Conservation (phyloP, 495 filamentous ascomycete genomes). For the Annulohypoxylon moriforme region DNA sequence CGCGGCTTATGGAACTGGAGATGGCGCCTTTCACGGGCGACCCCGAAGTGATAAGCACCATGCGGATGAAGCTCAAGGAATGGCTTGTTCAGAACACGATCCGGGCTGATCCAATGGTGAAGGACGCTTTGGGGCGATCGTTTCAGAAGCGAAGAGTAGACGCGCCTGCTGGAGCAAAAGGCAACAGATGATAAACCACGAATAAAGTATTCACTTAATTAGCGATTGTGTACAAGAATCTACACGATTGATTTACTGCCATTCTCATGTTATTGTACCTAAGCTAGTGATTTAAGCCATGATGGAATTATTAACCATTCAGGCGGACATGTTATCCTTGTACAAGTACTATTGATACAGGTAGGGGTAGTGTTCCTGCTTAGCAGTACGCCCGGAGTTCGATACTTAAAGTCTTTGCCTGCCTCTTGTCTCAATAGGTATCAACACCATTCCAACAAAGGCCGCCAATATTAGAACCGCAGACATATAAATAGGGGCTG, state of each 20-base stretch:
- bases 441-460: constrained; percentile 67
- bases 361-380: neutral
- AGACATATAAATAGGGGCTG: constrained; percentile 77
- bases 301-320: neutral
- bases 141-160: constrained; percentile 67
- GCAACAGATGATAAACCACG: constrained; percentile 53
- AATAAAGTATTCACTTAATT: constrained; percentile 9
- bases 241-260: constrained; percentile 8
- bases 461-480: constrained; percentile 76
- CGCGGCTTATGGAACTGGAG: constrained; percentile 77
- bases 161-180: constrained; percentile 66
- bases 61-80: constrained; percentile 76
- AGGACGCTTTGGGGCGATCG: constrained; percentile 74
- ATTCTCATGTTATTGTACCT: constrained; percentile 10
- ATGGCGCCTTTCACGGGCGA: constrained; percentile 86
- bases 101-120: constrained; percentile 76
- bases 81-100: constrained; percentile 82
- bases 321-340: neutral
- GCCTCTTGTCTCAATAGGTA: constrained; percentile 81
- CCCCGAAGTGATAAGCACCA: constrained; percentile 64
- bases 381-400: neutral
- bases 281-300: neutral
- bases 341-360: neutral
- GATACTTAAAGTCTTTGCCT: constrained; percentile 69
- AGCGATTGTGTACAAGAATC: constrained; percentile 15